Evolutionary conservation across 2,329 filamentous ascomycete species (phyloP).

Genomic region (Shiraia sp.): DNA sequence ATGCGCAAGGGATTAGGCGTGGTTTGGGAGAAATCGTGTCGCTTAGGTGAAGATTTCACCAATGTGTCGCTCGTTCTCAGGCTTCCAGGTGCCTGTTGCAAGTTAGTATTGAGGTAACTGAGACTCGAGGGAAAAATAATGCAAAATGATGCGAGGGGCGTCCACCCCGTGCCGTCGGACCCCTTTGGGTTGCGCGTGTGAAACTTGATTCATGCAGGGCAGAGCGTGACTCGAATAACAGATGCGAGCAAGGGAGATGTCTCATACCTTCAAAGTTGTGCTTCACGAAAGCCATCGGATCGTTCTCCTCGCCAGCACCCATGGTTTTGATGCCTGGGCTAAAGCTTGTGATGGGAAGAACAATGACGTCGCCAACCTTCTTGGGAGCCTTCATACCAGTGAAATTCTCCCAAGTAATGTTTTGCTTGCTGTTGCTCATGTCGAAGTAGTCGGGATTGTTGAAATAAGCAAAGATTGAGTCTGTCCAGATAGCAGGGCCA

Average conservation of each 20-base stretch:
- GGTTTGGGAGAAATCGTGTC: neutral
- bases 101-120: constrained; percentile 26
- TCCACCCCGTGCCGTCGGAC: constrained; percentile 7
- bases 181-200: constrained; percentile 2
- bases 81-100: constrained; percentile 41
- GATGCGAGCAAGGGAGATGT: constrained; percentile 1
- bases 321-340: constrained; percentile 93
- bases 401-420: constrained; percentile 86
- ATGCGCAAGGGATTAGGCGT: neutral
- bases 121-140: constrained; percentile 5
- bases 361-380: constrained; percentile 89
- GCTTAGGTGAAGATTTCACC: constrained; percentile 37
- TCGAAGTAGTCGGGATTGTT: constrained; percentile 90
- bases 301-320: constrained; percentile 83
- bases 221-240: constrained; percentile 3
- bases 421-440: constrained; percentile 68
- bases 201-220: constrained; percentile 2
- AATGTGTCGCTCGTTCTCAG: constrained; percentile 40
- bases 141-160: constrained; percentile 4
- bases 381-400: constrained; percentile 82
- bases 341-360: constrained; percentile 95
- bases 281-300: constrained; percentile 96
- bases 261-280: constrained; percentile 89
- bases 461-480: constrained; percentile 88
- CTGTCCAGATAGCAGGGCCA: constrained; percentile 92